Conservation (phyloP, 1,139 yeast genomes). For the Debaryomyces coudertii region DNA sequence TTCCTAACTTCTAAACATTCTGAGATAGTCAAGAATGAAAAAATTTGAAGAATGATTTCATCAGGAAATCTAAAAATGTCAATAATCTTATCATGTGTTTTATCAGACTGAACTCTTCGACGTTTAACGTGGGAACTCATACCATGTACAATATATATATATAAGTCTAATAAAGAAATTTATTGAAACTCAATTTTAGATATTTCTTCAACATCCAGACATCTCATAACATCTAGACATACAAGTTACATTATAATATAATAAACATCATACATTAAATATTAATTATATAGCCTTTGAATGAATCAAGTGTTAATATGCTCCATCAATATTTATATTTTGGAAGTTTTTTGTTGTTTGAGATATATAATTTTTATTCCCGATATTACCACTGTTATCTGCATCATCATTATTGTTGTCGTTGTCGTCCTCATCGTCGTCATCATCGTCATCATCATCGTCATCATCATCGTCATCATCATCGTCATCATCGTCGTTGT, state of each 20-base stretch:
- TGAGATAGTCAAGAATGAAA: constrained; percentile 18
- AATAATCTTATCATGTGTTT: constrained; percentile 2
- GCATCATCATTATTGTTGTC: constrained; percentile 22
- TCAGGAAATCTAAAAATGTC: constrained; percentile 15
- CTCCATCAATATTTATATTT: constrained; percentile 4
- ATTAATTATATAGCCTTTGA: not conserved
- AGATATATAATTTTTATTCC: not conserved
- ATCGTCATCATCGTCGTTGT: constrained; percentile 46
- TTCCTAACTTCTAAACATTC: constrained; percentile 17
- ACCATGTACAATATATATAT: too few species aligned
- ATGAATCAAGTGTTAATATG: not conserved
- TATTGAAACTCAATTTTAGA: not conserved
- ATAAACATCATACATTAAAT: not conserved
- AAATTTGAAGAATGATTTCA: constrained; percentile 18
- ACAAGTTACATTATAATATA: not conserved
- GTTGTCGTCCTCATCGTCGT: constrained; percentile 43
- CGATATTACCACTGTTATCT: constrained; percentile 7
- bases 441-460: constrained; percentile 45
- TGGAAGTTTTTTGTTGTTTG: not conserved
- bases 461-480: constrained; percentile 52
- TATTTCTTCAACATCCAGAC: not conserved
- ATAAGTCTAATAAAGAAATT: too few species aligned
- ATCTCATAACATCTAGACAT: not conserved
- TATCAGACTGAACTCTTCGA: not conserved
- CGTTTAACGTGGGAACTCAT: not conserved